These are phyloP conservation scores for Hippophae rhamnoides DNA, from an alignment of 306 rosid species.

Conservation along the genomic window DNA sequence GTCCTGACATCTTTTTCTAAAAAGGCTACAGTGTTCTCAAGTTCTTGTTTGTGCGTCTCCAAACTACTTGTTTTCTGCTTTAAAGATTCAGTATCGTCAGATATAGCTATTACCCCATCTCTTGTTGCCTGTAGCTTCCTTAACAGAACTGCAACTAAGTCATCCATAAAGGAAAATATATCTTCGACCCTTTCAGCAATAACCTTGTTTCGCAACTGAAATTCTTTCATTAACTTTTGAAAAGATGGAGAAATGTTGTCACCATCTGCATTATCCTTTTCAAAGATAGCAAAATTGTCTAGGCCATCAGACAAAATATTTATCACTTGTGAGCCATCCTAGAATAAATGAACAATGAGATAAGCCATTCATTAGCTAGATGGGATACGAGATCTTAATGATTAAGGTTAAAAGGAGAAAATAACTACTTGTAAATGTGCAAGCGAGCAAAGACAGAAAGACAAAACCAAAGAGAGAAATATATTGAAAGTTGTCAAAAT, in stretches of 20 bases:
- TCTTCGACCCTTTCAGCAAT: constrained; percentile 46
- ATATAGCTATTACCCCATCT: constrained; percentile 28
- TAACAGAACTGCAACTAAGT: constrained; percentile 40
- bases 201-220: constrained; percentile 40
- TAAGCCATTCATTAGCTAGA: neutral
- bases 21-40: constrained; percentile 32
- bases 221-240: constrained; percentile 44
- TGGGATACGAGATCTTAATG: neutral
- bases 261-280: constrained; percentile 37
- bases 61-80: constrained; percentile 39
- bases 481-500: constrained; percentile 2
- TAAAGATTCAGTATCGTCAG: constrained; percentile 35
- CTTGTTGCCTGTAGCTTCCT: constrained; percentile 50
- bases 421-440: neutral
- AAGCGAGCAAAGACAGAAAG: neutral
- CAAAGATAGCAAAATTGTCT: constrained; percentile 25
- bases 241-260: constrained; percentile 36
- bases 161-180: constrained; percentile 51
- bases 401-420: neutral
- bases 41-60: constrained; percentile 51
- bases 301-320: constrained; percentile 32
- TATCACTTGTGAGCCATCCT: constrained; percentile 37
- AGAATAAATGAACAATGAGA: constrained; percentile 18
- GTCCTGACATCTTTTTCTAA: constrained; percentile 45
- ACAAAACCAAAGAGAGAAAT: neutral